These are phyloP conservation scores for Acrocalymma vagum DNA, from an alignment of 2,329 filamentous ascomycete genomes.

Conservation along the genomic window DNA sequence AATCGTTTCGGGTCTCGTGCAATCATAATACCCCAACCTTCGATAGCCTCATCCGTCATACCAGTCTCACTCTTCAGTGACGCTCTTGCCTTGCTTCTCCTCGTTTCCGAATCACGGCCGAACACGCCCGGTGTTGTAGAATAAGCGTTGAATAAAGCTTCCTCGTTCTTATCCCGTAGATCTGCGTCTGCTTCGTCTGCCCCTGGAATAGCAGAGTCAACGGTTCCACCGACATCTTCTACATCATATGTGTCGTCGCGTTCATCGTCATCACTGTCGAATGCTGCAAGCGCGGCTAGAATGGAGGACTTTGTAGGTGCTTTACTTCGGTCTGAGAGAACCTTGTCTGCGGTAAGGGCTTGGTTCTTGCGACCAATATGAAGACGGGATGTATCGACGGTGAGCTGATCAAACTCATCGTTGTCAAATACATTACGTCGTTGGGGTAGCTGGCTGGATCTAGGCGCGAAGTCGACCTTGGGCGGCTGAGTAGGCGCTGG, in stretches of 20 bases:
- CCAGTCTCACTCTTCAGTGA: conserved; percentile 78
- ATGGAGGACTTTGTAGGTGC: conserved; percentile 85
- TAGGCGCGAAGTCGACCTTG: conserved; percentile 61
- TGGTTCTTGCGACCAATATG: conserved; percentile 79
- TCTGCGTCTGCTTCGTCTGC: conserved; percentile 65
- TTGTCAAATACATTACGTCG: conserved; percentile 78
- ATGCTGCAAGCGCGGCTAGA: conserved; percentile 83
- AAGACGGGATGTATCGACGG: conserved; percentile 71
- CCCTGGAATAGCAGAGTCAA: conserved; percentile 68
- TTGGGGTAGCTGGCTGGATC: conserved; percentile 65
- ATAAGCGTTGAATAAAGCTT: conserved; percentile 77
- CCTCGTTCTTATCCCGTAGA: conserved; percentile 68
- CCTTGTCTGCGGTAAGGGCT: conserved; percentile 72
- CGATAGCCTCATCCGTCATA: conserved; percentile 92
- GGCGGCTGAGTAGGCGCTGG: conserved; percentile 18
- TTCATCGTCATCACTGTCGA: conserved; percentile 95
- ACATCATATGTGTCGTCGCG: conserved; percentile 96
- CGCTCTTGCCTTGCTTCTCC: conserved; percentile 68
- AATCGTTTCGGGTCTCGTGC: conserved; percentile 73
- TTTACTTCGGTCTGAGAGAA: conserved; percentile 71
- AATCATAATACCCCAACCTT: conserved; percentile 93
- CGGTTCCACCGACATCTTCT: conserved; percentile 87
- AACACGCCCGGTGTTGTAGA: conserved; percentile 72
- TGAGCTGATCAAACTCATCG: conserved; percentile 77
- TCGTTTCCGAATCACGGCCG: conserved; percentile 73